phyloP scores from a whole-genome alignment of 2,329 filamentous ascomycete species.

The Diaporthe ampelina region DNA sequence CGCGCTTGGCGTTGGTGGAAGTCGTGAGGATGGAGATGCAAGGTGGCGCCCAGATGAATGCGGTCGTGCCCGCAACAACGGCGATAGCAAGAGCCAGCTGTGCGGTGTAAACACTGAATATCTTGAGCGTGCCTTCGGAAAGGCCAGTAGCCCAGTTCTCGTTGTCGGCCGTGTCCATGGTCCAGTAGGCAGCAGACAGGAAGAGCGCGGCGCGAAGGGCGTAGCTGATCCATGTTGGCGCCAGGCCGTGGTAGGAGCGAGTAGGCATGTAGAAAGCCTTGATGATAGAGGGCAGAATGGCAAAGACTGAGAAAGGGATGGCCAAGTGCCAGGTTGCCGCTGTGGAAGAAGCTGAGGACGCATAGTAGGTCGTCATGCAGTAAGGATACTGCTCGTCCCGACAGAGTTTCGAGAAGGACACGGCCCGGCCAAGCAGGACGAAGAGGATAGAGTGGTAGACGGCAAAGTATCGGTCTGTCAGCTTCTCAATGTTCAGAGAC shows the following conservation, averaged over 20 bases:
- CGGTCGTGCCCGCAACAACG: constrained; percentile 85
- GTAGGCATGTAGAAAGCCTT: constrained; percentile 86
- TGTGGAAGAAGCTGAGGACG: constrained; percentile 90
- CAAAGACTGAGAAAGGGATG: constrained; percentile 81
- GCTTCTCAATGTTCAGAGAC: constrained; percentile 79
- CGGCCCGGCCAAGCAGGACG: constrained; percentile 80
- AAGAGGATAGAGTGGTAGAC: constrained; percentile 90
- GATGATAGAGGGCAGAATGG: constrained; percentile 80
- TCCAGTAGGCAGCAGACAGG: constrained; percentile 86
- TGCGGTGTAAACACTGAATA: constrained; percentile 80
- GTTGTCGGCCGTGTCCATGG: constrained; percentile 89
- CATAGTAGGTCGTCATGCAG: constrained; percentile 95
- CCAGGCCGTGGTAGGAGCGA: constrained; percentile 88
- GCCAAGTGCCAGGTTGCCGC: constrained; percentile 90
- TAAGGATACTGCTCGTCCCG: constrained; percentile 99
- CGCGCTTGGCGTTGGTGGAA: constrained; percentile 56
- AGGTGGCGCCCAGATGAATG: constrained; percentile 88
- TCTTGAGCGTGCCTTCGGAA: constrained; percentile 76
- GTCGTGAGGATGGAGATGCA: constrained; percentile 80
- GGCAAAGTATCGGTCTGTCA: constrained; percentile 79
- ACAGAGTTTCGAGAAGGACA: constrained; percentile 91
- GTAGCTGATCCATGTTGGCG: constrained; percentile 85
- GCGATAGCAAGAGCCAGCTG: constrained; percentile 85
- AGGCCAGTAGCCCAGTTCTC: constrained; percentile 79
- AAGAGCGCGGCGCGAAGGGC: constrained; percentile 83